A percentile compares a stretch with the other conserved stretches of the same genome.
Conservation (phyloP, 1,284 basidiomycete genomes). For the Ceratobasidium sp. region DNA sequence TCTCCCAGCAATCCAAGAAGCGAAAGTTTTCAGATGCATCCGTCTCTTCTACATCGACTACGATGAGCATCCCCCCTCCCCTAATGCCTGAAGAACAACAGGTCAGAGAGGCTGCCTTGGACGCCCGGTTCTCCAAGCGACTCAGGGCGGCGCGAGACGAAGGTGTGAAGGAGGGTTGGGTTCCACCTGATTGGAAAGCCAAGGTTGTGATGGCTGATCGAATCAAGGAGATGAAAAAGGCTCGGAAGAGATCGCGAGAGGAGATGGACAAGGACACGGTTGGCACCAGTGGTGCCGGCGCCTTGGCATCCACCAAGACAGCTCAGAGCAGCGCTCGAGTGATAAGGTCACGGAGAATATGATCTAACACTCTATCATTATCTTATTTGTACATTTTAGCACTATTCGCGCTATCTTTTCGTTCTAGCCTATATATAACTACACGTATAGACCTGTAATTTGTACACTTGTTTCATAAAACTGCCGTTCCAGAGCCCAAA, state of each 20-base stretch:
- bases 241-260: background rate
- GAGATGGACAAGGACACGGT: background rate
- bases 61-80: background rate
- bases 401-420: background rate
- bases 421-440: background rate
- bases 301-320: background rate
- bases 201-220: constrained; percentile 17
- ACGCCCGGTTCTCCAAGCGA: constrained; percentile 21
- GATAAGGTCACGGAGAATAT: background rate
- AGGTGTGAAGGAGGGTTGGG: constrained; percentile 27
- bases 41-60: background rate
- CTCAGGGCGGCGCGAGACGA: background rate
- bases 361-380: constrained; percentile 17
- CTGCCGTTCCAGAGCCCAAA: no score
- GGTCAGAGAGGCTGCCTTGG: constrained; percentile 10
- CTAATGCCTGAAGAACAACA: constrained; percentile 13
- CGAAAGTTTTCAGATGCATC: constrained; percentile 26
- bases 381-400: constrained; percentile 14
- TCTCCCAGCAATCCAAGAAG: constrained; percentile 13
- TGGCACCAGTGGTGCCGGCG: background rate
- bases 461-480: background rate
- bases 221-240: constrained; percentile 18
- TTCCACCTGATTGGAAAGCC: constrained; percentile 31
- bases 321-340: background rate
- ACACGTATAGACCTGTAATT: background rate